phyloP scores from a whole-genome alignment of 2,329 filamentous ascomycete genomes.

The Catunica adiposa region DNA sequence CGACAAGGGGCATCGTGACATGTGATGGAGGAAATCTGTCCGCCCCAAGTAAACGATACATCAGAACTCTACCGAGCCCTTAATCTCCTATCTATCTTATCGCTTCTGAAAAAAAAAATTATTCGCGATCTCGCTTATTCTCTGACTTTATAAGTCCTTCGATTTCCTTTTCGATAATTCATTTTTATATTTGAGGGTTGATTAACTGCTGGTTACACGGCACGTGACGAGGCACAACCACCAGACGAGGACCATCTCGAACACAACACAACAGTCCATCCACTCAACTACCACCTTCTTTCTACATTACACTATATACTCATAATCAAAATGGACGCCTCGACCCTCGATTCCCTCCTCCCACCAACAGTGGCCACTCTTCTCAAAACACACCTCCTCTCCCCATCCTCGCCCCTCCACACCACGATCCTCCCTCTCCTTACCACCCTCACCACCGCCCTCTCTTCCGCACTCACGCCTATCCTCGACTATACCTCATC shows the following conservation, averaged over 20 bases:
- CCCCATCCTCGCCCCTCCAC: conserved; percentile 30
- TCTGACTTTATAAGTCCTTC: no score
- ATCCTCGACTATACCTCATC: conserved; percentile 26
- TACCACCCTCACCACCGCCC: conserved; percentile 17
- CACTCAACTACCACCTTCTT: background rate
- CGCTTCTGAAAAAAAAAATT: no score
- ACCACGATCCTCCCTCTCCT: conserved; percentile 21
- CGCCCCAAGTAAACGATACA: no score
- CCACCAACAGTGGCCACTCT: conserved; percentile 29
- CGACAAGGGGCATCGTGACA: background rate
- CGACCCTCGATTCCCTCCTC: conserved; percentile 25
- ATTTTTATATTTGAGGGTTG: no score
- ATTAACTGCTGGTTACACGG: no score
- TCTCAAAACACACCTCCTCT: conserved; percentile 32
- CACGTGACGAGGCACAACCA: no score
- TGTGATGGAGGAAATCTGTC: background rate
- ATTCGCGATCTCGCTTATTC: no score
- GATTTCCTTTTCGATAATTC: no score
- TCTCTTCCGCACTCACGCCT: conserved; percentile 19
- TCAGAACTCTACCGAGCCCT: no score
- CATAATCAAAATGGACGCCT: conserved; percentile 18
- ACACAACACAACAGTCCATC: background rate
- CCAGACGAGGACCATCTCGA: no score
- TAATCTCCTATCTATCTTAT: no score
- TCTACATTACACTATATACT: no score